phyloP scores from a whole-genome alignment of 768 basidiomycete species.

The Lentinula sp. region DNA sequence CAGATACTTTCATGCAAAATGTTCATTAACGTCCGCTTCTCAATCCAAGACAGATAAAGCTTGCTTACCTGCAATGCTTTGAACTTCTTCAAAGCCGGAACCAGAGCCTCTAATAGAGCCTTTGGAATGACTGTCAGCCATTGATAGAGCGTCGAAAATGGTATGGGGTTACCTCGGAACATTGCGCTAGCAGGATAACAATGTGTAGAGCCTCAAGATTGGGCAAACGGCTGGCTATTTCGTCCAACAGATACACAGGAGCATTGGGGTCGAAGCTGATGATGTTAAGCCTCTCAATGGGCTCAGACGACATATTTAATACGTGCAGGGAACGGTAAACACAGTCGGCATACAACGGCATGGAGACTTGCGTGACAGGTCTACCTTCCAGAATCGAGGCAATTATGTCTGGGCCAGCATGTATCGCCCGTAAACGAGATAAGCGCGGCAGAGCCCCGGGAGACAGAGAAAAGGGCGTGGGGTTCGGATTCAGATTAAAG shows the following conservation, averaged over 20 bases:
- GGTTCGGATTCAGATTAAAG: constrained; percentile 5
- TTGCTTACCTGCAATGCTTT: constrained; percentile 26
- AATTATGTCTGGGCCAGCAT: constrained; percentile 41
- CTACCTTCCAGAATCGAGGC: constrained; percentile 38
- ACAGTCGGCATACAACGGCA: constrained; percentile 42
- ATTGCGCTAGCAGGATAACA: constrained; percentile 46
- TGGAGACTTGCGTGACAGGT: constrained; percentile 44
- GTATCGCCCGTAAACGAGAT: constrained; percentile 45
- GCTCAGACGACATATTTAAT: constrained; percentile 28
- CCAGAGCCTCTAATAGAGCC: constrained; percentile 37
- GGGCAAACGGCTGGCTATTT: constrained; percentile 41
- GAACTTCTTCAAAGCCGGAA: constrained; percentile 35
- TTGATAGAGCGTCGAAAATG: constrained; percentile 15
- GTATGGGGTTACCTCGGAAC: constrained; percentile 27
- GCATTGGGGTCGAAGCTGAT: constrained; percentile 50
- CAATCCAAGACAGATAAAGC: not conserved
- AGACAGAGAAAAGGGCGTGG: constrained; percentile 26
- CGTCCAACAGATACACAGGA: constrained; percentile 37
- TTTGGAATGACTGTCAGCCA: constrained; percentile 13
- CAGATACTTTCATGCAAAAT: constrained; percentile 33
- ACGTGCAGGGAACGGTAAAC: constrained; percentile 37
- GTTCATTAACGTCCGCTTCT: not conserved
- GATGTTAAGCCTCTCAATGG: constrained; percentile 46
- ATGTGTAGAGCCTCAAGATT: constrained; percentile 56
- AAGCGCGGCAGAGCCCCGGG: constrained; percentile 41